Evolutionary conservation across 352 stramenopile genomes (phyloP).

Genomic region (Bremia lactucae): DNA sequence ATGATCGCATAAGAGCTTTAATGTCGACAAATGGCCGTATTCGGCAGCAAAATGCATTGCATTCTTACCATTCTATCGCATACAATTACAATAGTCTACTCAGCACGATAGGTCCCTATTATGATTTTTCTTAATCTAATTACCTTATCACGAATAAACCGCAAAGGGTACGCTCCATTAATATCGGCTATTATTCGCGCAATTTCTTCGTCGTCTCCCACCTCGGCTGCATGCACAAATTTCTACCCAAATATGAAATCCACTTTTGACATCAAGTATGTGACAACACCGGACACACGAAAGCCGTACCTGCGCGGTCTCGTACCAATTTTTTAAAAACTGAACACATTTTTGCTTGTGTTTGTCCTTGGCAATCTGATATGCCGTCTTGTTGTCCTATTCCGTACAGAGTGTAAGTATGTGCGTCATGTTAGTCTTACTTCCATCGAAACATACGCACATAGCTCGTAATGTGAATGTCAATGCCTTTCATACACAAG

Average conservation of each 20-base stretch:
- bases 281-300: not conserved
- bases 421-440: not conserved
- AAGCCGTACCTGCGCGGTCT: conserved; percentile 59
- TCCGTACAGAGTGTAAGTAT: not conserved
- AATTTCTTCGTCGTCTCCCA: conserved; percentile 73
- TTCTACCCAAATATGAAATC: too few relatives aligned
- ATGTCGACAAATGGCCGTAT: conserved; percentile 56
- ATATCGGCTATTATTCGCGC: conserved; percentile 70
- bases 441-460: conserved; percentile 25
- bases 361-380: conserved; percentile 83
- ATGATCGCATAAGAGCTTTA: conserved; percentile 74
- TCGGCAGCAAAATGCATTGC: conserved; percentile 81
- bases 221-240: conserved; percentile 76
- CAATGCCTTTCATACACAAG: conserved; percentile 80
- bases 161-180: conserved; percentile 64
- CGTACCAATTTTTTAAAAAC: conserved; percentile 83
- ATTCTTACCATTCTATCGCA: conserved; percentile 76
- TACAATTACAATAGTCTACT: not conserved
- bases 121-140: not conserved
- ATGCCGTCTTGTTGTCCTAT: conserved; percentile 84
- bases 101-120: not conserved
- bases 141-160: conserved; percentile 81
- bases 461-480: conserved; percentile 85
- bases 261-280: not conserved
- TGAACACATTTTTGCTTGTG: conserved; percentile 82